Percentiles rank a stretch among this genome's conserved stretches.
Conservation (phyloP, 2,329 filamentous ascomycete species). For the Pleoardoris graminearum region DNA sequence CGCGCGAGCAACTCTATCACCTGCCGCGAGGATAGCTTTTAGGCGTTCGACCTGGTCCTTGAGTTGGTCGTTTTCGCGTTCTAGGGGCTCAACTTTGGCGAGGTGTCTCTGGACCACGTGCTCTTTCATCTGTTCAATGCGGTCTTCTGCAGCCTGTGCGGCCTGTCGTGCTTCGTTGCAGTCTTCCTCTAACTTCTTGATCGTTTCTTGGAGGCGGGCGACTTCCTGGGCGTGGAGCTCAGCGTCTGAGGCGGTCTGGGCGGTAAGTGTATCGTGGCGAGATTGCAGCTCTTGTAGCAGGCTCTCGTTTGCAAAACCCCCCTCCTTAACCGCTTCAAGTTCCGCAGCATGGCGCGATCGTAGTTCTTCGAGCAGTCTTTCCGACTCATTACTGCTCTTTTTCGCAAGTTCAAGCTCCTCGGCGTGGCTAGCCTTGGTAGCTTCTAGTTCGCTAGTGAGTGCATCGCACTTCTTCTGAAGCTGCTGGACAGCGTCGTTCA, state of each 20-base stretch:
- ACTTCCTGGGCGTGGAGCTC: slow-evolving; percentile 13
- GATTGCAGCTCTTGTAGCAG: slow-evolving; percentile 20
- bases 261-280: slow-evolving; percentile 20
- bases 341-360: slow-evolving; percentile 21
- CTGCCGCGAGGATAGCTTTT: slow-evolving; percentile 40
- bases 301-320: slow-evolving; percentile 19
- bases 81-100: slow-evolving; percentile 38
- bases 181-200: slow-evolving; percentile 17
- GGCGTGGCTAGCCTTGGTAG: slow-evolving; percentile 21
- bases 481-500: slow-evolving; percentile 37
- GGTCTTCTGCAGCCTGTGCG: slow-evolving; percentile 33
- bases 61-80: slow-evolving; percentile 37
- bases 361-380: slow-evolving; percentile 19
- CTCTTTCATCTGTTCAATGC: slow-evolving; percentile 42
- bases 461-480: slow-evolving; percentile 40
- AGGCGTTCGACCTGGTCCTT: slow-evolving; percentile 41
- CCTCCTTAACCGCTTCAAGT: slow-evolving; percentile 21
- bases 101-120: slow-evolving; percentile 43
- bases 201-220: slow-evolving; percentile 16
- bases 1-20: slow-evolving; percentile 41
- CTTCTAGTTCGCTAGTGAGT: slow-evolving; percentile 26
- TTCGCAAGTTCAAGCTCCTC: slow-evolving; percentile 27
- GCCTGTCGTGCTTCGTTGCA: slow-evolving; percentile 13
- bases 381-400: slow-evolving; percentile 21
- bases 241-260: slow-evolving; percentile 13